phyloP scores from a whole-genome alignment of 257 asterid genomes.

The Lycium barbarum region DNA sequence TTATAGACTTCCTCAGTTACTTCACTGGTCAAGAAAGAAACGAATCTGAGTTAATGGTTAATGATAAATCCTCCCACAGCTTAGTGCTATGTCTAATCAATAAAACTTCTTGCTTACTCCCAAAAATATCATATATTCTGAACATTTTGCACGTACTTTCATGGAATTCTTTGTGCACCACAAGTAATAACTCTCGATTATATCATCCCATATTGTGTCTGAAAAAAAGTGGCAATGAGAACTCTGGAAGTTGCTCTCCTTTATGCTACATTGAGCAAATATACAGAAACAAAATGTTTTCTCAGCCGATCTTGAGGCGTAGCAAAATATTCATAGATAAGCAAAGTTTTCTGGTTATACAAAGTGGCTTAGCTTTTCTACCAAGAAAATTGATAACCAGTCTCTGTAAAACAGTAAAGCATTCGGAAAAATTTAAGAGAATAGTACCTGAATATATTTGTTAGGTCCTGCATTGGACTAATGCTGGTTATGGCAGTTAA shows the following conservation, averaged over 20 bases:
- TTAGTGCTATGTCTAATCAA: background rate
- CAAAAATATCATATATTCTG: background rate
- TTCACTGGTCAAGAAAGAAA: no score
- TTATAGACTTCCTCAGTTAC: background rate
- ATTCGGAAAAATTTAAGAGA: constrained; percentile 41
- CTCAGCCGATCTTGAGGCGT: constrained; percentile 47
- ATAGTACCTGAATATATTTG: constrained; percentile 43
- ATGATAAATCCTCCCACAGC: background rate
- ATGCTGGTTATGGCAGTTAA: constrained; percentile 74
- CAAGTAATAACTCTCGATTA: constrained; percentile 38
- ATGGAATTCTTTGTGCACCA: constrained; percentile 38
- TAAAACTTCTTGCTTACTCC: background rate
- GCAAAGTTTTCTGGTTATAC: constrained; percentile 44
- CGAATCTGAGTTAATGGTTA: background rate
- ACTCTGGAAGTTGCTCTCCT: constrained; percentile 22
- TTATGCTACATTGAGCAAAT: constrained; percentile 33
- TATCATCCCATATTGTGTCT: constrained; percentile 38
- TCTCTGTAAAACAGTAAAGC: constrained; percentile 39
- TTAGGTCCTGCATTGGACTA: constrained; percentile 60
- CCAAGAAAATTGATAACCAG: constrained; percentile 43
- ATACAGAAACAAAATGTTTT: constrained; percentile 32
- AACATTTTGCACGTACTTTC: constrained; percentile 50
- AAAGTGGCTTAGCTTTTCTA: constrained; percentile 38
- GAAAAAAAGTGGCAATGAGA: constrained; percentile 29
- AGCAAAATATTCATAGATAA: constrained; percentile 41